These are phyloP conservation scores for Flaveria linearis DNA, from an alignment of 129 eudicot genomes.

Conservation along the genomic window DNA sequence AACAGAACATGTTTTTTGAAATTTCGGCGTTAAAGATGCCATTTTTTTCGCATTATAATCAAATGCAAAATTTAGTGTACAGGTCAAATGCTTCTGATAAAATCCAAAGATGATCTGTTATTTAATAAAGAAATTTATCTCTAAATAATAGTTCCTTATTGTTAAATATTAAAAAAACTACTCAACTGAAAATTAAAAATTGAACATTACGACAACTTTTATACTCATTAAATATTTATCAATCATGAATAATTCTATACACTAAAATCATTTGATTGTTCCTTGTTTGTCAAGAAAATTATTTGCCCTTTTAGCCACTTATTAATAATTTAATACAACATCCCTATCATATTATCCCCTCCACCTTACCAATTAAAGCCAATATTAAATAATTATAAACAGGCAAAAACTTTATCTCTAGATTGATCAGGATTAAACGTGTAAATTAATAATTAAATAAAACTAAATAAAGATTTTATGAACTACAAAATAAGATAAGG, in stretches of 20 bases:
- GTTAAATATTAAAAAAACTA: background rate
- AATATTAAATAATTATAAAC: background rate
- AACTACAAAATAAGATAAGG: background rate
- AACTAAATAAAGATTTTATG: background rate
- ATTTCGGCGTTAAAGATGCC: background rate
- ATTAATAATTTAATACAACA: background rate
- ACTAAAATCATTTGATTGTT: background rate
- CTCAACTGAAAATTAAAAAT: background rate
- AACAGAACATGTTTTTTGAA: background rate
- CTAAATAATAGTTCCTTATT: background rate
- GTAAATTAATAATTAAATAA: background rate
- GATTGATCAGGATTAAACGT: background rate
- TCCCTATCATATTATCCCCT: background rate
- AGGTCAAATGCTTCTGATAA: conserved; percentile 2
- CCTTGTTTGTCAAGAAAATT: background rate
- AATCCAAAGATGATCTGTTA: conserved; percentile 4
- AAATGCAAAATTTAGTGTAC: background rate
- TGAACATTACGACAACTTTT: background rate
- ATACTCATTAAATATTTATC: background rate
- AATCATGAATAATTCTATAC: background rate
- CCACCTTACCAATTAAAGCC: background rate
- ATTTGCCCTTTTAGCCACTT: background rate
- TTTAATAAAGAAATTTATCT: background rate
- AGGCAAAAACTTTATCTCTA: too few species aligned
- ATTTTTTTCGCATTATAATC: background rate